Conservation (phyloP, 2,329 filamentous ascomycete genomes). For the Colletotrichum echinochloae region DNA sequence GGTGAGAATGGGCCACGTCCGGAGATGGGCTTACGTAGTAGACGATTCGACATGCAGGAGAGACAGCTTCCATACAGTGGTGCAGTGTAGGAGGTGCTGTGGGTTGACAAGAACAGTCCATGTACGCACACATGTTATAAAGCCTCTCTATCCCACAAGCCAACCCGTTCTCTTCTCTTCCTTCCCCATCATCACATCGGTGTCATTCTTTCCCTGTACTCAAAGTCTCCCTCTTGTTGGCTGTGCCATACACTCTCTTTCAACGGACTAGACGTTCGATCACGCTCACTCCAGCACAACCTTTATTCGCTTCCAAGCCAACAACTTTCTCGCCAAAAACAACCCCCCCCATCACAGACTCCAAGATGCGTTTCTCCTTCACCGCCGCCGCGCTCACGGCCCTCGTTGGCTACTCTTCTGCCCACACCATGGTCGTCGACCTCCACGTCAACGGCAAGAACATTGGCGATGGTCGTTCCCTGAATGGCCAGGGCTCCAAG, state of each 20-base stretch:
- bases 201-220: constrained; percentile 40
- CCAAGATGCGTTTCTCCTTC: constrained; percentile 52
- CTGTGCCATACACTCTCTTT: constrained; percentile 41
- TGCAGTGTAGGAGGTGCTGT: background rate
- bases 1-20: constrained; percentile 29
- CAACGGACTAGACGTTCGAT: constrained; percentile 40
- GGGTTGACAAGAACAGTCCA: background rate
- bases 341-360: constrained; percentile 2
- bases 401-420: constrained; percentile 53
- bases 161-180: background rate
- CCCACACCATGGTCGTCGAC: constrained; percentile 60
- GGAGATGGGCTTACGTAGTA: constrained; percentile 40
- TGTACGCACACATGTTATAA: constrained; percentile 25
- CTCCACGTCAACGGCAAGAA: constrained; percentile 62
- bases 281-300: constrained; percentile 39
- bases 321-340: background rate
- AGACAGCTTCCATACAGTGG: background rate
- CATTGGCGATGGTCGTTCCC: constrained; percentile 37
- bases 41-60: constrained; percentile 22
- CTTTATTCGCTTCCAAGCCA: constrained; percentile 33
- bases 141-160: constrained; percentile 18
- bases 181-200: constrained; percentile 37
- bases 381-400: constrained; percentile 45
- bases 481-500: constrained; percentile 54
- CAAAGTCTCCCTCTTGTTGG: constrained; percentile 38